These are phyloP conservation scores for Pichia ethanolica DNA, from an alignment of 805 yeast species.

Conservation along the genomic window DNA sequence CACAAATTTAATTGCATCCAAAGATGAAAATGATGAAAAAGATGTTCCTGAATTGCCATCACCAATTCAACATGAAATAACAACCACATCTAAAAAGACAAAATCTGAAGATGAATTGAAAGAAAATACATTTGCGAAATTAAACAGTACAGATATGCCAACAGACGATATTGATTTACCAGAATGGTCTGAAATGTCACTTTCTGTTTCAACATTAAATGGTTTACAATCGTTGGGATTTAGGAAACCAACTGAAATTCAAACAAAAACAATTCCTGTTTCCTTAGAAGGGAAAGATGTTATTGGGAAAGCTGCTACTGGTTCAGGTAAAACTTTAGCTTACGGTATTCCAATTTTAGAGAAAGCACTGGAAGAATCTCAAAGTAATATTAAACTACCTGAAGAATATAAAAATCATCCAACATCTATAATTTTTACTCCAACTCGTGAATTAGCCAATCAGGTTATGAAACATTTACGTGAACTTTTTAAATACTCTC, in stretches of 20 bases:
- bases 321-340: slow-evolving; percentile 95
- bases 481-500: slow-evolving; percentile 44
- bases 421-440: slow-evolving; percentile 78
- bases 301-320: slow-evolving; percentile 95
- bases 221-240: slow-evolving; percentile 58
- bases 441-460: slow-evolving; percentile 93
- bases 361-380: slow-evolving; percentile 33
- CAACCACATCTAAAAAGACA: neutral
- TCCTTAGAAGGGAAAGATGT: slow-evolving; percentile 72
- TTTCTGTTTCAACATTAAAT: slow-evolving; percentile 51
- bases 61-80: neutral
- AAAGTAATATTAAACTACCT: neutral
- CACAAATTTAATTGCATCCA: slow-evolving; percentile 6
- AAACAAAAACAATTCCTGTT: slow-evolving; percentile 63
- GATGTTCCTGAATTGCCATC: slow-evolving; percentile 10
- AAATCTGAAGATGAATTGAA: slow-evolving; percentile 10
- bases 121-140: slow-evolving; percentile 13
- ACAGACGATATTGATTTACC: slow-evolving; percentile 43
- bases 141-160: slow-evolving; percentile 12
- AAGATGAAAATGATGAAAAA: slow-evolving; percentile 12
- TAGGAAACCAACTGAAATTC: slow-evolving; percentile 76
- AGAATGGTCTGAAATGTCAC: slow-evolving; percentile 45
- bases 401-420: slow-evolving; percentile 34
- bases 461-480: slow-evolving; percentile 83
- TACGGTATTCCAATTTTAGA: slow-evolving; percentile 91